Conservation (phyloP, 75 land plant genomes). For the Larix kaempferi region DNA sequence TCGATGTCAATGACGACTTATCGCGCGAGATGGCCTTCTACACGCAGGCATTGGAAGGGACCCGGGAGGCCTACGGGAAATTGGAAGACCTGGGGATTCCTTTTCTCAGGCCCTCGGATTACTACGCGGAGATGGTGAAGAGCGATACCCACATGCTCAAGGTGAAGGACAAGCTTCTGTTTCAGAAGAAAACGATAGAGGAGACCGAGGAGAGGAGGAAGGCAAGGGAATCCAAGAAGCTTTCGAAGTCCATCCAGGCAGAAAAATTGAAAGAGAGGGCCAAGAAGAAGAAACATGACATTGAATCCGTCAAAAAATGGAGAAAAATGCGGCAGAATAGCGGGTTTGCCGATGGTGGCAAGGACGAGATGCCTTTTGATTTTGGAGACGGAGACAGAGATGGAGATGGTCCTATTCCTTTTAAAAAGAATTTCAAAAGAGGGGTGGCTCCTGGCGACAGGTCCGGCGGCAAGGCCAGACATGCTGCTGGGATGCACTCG, state of each 20-base stretch:
- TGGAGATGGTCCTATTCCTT: conserved; percentile 20
- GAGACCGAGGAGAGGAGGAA: conserved; percentile 92
- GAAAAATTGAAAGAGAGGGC: conserved; percentile 85
- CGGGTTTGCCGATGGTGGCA: conserved; percentile 44
- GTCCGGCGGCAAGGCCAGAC: conserved; percentile 54
- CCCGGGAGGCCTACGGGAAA: conserved; percentile 69
- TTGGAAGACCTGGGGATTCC: conserved; percentile 67
- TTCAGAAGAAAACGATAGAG: conserved; percentile 77
- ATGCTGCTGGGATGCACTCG: background rate
- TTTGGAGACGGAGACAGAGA: conserved; percentile 37
- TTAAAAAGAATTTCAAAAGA: conserved; percentile 28
- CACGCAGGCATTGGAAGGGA: conserved; percentile 79
- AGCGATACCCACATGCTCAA: conserved; percentile 90
- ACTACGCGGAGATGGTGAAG: conserved; percentile 99
- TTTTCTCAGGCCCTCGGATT: conserved; percentile 91
- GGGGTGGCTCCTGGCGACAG: conserved; percentile 77
- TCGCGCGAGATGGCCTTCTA: conserved; percentile 84
- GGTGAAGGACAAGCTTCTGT: conserved; percentile 71
- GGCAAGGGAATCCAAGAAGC: conserved; percentile 81
- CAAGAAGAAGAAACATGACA: conserved; percentile 84
- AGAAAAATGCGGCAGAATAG: conserved; percentile 79
- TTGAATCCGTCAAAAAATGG: conserved; percentile 97
- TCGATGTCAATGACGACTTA: conserved; percentile 90
- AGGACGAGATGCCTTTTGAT: conserved; percentile 48
- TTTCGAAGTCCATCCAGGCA: conserved; percentile 84